Evolutionary conservation across 2,329 filamentous ascomycete species (phyloP), one percentile per base, ranked within the genome.

Genomic region (Colletotrichum ledebouriae): DNA sequence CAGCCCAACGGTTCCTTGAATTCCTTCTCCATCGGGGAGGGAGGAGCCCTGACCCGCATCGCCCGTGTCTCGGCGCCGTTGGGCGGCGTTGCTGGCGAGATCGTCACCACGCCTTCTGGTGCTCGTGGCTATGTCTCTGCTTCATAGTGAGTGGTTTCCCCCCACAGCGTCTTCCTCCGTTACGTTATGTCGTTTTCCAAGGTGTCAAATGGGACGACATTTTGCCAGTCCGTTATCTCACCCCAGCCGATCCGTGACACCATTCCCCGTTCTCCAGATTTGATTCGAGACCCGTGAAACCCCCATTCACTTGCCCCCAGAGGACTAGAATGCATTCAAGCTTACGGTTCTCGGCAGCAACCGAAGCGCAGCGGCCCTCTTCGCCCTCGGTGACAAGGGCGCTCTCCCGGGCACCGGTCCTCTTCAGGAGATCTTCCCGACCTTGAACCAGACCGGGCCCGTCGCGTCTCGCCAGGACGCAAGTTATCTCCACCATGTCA

Each of bases 51-150:
- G 49, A 62, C 70, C 57, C 70, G 67, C 49, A 72, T 71, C 42
- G 53, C 70, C 12, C 67, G 70, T 13, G 56, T 71, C 47, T 37
- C 49, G 59, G 68, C 63, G 6, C 71, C 71, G 22, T 52, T 53
- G 34, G 60, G 71, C 68, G 71, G 62, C 47, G 71, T 72, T 3
- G 70, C 70, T 47, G 71, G 67, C 25, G 71, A 72, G 49, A 71
- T 72, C 42, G 47, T 72, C 49, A 71, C 67, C 3, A 65, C 70
- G 13, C 34, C 69, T 17, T 66, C 62, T 46, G 71, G 71, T 11
- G 69, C 53, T 33, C 68, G 70, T 34, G 70, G 67, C 20, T 72
- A 72, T 37, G 63, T 72, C 37, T 67, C 59, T 39, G 59, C 70
- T 22, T 72, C 71, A 9, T 72, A 61, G 71, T 72, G 20, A 71